These are phyloP conservation scores for Alternaria sp. DNA, from an alignment of 2,329 filamentous ascomycete species.

Conservation along the genomic window DNA sequence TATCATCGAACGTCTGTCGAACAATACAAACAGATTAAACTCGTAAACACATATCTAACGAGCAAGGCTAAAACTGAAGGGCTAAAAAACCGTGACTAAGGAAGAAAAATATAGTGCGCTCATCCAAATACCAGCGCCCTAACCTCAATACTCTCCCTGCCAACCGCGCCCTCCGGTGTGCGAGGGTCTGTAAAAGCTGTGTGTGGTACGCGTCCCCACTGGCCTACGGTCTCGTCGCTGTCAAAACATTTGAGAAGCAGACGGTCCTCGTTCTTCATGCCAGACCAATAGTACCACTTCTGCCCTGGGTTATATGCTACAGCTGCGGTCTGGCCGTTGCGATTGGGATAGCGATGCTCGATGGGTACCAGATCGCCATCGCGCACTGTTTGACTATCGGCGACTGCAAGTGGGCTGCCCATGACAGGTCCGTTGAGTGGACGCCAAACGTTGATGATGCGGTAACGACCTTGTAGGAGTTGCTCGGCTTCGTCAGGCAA, in stretches of 20 bases:
- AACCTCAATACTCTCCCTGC: slow-evolving; percentile 89
- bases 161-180: slow-evolving; percentile 73
- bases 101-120: not conserved
- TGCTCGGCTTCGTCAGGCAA: slow-evolving; percentile 72
- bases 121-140: slow-evolving; percentile 81
- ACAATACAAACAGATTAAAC: not conserved
- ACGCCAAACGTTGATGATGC: slow-evolving; percentile 90
- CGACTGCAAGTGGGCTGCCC: slow-evolving; percentile 65
- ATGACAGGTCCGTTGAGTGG: slow-evolving; percentile 67
- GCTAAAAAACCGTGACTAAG: not conserved
- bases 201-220: slow-evolving; percentile 60
- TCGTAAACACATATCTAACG: not conserved
- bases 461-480: slow-evolving; percentile 73
- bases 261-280: slow-evolving; percentile 78
- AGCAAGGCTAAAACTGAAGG: not conserved
- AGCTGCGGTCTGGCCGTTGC: slow-evolving; percentile 77
- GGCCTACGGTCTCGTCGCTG: slow-evolving; percentile 60
- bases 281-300: slow-evolving; percentile 82
- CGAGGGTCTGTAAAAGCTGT: slow-evolving; percentile 74
- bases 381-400: slow-evolving; percentile 63
- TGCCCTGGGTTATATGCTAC: slow-evolving; percentile 70
- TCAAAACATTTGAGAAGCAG: slow-evolving; percentile 83
- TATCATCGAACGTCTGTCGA: not conserved
- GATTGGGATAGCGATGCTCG: slow-evolving; percentile 76
- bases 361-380: slow-evolving; percentile 74